These are phyloP conservation scores for Dictyostelium firmibasis DNA, from an alignment of 78 protist genomes.

Conservation along the genomic window DNA sequence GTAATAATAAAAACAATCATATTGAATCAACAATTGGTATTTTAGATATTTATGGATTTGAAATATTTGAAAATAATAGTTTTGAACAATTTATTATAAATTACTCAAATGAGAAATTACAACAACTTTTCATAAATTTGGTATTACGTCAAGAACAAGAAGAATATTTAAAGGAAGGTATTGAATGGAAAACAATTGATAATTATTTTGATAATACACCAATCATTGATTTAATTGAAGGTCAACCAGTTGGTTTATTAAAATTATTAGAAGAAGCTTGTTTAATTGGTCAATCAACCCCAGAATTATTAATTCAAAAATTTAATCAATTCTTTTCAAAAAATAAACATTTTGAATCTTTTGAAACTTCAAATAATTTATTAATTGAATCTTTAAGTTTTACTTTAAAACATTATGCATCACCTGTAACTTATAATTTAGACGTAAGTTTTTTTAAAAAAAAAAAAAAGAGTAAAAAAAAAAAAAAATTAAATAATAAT, in stretches of 20 bases:
- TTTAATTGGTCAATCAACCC: constrained; percentile 38
- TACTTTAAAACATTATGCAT: constrained; percentile 93
- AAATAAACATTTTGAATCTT: constrained; percentile 29
- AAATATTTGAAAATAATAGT: constrained; percentile 88
- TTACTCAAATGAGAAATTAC: constrained; percentile 97
- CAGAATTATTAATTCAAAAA: constrained; percentile 4
- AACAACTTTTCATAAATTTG: constrained; percentile 94
- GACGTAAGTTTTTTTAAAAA: background rate
- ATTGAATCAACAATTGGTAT: constrained; percentile 81
- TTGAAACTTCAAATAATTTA: constrained; percentile 18
- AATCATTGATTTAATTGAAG: constrained; percentile 86
- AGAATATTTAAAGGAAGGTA: constrained; percentile 93
- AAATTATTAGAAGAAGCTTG: constrained; percentile 44
- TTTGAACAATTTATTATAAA: constrained; percentile 98
- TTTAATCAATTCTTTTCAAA: constrained; percentile 34
- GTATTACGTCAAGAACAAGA: constrained; percentile 92
- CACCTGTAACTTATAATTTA: constrained; percentile 86
- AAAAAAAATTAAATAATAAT: too few relatives aligned
- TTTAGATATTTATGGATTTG: constrained; percentile 97
- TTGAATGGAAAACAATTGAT: constrained; percentile 86
- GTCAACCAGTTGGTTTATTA: constrained; percentile 49
- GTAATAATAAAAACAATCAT: background rate
- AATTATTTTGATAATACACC: constrained; percentile 90
- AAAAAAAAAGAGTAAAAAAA: too few relatives aligned
- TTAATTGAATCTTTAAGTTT: background rate